Conservation (phyloP, 495 filamentous ascomycete genomes). For the Podospora comata region DNA sequence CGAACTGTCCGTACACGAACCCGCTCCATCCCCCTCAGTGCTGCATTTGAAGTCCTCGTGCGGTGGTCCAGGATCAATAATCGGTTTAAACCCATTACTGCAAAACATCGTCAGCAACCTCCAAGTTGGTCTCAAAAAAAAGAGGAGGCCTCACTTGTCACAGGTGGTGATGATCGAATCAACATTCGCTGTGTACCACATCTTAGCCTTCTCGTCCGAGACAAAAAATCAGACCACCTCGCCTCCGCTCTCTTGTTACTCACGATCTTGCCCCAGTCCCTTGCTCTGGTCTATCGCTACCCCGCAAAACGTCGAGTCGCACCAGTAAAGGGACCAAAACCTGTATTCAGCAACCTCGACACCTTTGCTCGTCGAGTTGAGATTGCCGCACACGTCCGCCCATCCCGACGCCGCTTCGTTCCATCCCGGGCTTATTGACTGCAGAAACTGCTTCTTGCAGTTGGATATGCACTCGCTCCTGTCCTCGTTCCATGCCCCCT, state of each 20-base stretch:
- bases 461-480: slow-evolving; percentile 23
- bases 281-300: slow-evolving; percentile 34
- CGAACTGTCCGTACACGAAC: neutral
- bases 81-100: slow-evolving; percentile 29
- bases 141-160: slow-evolving; percentile 38
- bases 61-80: slow-evolving; percentile 43
- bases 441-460: slow-evolving; percentile 29
- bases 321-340: slow-evolving; percentile 46
- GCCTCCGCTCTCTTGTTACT: slow-evolving; percentile 26
- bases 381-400: slow-evolving; percentile 19
- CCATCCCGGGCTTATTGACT: slow-evolving; percentile 18
- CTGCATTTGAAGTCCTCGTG: slow-evolving; percentile 24
- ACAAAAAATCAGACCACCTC: slow-evolving; percentile 5
- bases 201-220: slow-evolving; percentile 26
- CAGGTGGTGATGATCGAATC: slow-evolving; percentile 48
- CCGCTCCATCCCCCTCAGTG: slow-evolving; percentile 8
- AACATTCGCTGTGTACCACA: slow-evolving; percentile 37
- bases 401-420: slow-evolving; percentile 17
- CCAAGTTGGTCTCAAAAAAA: slow-evolving; percentile 3
- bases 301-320: slow-evolving; percentile 44
- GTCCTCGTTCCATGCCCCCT: slow-evolving; percentile 7
- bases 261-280: slow-evolving; percentile 41
- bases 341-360: neutral
- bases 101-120: neutral
- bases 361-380: slow-evolving; percentile 13